phyloP scores from a whole-genome alignment of 495 filamentous ascomycete species.

The Lasiosphaeria hispida region DNA sequence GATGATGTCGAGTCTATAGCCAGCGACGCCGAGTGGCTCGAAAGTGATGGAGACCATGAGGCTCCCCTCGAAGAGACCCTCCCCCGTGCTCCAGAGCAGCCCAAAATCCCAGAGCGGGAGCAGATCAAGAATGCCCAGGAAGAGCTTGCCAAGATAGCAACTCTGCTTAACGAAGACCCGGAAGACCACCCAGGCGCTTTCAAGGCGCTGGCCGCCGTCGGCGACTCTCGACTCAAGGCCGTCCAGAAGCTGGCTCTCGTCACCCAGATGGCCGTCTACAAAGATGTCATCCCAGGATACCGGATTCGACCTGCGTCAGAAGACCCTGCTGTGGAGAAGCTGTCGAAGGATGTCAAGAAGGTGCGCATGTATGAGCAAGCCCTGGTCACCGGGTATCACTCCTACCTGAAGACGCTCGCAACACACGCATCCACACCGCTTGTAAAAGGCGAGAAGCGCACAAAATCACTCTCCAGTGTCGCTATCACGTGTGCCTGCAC shows the following conservation, averaged over 20 bases:
- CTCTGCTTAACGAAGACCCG: constrained; percentile 82
- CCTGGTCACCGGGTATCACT: constrained; percentile 75
- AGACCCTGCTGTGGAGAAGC: constrained; percentile 66
- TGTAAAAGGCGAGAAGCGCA: constrained; percentile 27
- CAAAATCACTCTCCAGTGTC: constrained; percentile 55
- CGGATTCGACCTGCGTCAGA: constrained; percentile 80
- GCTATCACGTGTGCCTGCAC: constrained; percentile 83
- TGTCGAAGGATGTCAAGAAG: constrained; percentile 88
- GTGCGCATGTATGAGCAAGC: constrained; percentile 80
- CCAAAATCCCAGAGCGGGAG: constrained; percentile 65
- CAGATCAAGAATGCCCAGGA: constrained; percentile 88
- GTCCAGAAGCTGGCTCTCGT: constrained; percentile 81
- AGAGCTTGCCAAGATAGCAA: constrained; percentile 80
- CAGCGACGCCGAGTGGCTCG: constrained; percentile 56
- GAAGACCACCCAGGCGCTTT: constrained; percentile 83
- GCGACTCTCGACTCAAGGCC: constrained; percentile 62
- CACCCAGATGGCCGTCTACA: constrained; percentile 87
- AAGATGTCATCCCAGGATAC: constrained; percentile 94
- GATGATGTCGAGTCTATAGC: constrained; percentile 47
- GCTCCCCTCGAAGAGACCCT: constrained; percentile 36
- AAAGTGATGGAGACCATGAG: constrained; percentile 42
- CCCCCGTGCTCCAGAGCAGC: constrained; percentile 47
- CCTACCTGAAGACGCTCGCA: constrained; percentile 72
- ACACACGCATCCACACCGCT: constrained; percentile 53
- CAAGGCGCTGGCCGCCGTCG: constrained; percentile 72